A percentile compares a stretch with the other conserved stretches of the same genome.
These are phyloP conservation scores for Malassezia sp. DNA, from an alignment of 1,284 basidiomycete species.

Conservation along the genomic window DNA sequence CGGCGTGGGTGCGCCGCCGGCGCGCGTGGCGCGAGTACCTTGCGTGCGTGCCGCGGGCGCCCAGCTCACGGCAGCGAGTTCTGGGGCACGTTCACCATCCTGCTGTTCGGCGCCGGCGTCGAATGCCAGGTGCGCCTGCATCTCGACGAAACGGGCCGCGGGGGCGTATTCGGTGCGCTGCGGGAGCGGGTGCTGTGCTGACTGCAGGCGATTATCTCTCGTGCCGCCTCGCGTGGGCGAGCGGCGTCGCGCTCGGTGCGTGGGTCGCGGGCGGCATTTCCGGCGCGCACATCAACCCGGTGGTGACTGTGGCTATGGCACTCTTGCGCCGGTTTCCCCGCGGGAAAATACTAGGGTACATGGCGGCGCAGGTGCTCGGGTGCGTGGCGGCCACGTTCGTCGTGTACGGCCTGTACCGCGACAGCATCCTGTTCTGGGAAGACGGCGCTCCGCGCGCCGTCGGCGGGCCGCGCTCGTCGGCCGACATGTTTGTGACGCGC, in stretches of 20 bases:
- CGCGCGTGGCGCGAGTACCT: not conserved
- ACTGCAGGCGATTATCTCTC: constrained; percentile 28
- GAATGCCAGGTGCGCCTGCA: constrained; percentile 35
- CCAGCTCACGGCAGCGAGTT: constrained; percentile 22
- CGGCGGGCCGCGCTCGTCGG: constrained; percentile 49
- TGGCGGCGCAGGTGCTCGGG: constrained; percentile 62
- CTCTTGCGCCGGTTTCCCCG: constrained; percentile 63
- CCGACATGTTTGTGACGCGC: constrained; percentile 60
- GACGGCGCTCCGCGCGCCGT: not conserved
- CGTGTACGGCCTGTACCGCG: constrained; percentile 64
- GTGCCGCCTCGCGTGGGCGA: constrained; percentile 32
- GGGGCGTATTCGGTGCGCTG: constrained; percentile 11
- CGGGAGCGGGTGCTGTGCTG: not conserved
- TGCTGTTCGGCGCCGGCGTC: constrained; percentile 37
- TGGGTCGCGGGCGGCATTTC: constrained; percentile 30
- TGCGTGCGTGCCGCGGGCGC: not conserved
- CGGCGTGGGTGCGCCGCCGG: too few species aligned
- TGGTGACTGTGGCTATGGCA: constrained; percentile 56
- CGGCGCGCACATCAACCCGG: constrained; percentile 28
- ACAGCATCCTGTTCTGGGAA: constrained; percentile 53
- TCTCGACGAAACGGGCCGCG: constrained; percentile 15
- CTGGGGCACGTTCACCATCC: constrained; percentile 31
- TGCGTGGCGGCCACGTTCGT: constrained; percentile 58
- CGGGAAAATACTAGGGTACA: constrained; percentile 63
- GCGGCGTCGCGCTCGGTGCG: constrained; percentile 30